These are phyloP conservation scores for Grifola frondosa DNA, from an alignment of 1,284 basidiomycete species.

Conservation along the genomic window DNA sequence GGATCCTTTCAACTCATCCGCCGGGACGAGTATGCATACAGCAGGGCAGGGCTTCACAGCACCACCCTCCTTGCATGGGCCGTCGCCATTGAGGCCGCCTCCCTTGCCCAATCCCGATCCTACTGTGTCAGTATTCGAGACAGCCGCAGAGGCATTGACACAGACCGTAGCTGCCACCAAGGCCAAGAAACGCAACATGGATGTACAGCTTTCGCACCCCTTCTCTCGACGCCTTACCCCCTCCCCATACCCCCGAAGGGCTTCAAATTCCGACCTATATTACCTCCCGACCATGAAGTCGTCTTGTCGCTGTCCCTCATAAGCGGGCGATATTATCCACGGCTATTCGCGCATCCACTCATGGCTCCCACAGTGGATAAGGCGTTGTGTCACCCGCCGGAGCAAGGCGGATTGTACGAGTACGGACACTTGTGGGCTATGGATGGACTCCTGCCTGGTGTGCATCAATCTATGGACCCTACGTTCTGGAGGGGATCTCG, in stretches of 20 bases:
- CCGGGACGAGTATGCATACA: too few relatives aligned
- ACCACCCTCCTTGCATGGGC: slow-evolving; percentile 27
- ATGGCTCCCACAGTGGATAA: slow-evolving; percentile 41
- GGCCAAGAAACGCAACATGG: slow-evolving; percentile 20
- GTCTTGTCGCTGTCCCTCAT: slow-evolving; percentile 65
- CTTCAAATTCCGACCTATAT: slow-evolving; percentile 68
- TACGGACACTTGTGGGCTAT: slow-evolving; percentile 59
- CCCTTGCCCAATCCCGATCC: slow-evolving; percentile 32
- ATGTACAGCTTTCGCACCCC: slow-evolving; percentile 41
- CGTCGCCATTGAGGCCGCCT: slow-evolving; percentile 33
- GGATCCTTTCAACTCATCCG: not conserved
- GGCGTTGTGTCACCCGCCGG: slow-evolving; percentile 32
- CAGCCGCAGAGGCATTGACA: slow-evolving; percentile 12
- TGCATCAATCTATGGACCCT: slow-evolving; percentile 65
- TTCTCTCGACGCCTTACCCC: slow-evolving; percentile 38
- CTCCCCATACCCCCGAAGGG: slow-evolving; percentile 63
- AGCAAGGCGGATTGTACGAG: slow-evolving; percentile 38
- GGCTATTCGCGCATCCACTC: slow-evolving; percentile 60
- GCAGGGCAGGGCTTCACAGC: slow-evolving; percentile 1
- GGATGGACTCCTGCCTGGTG: slow-evolving; percentile 64
- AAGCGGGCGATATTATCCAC: slow-evolving; percentile 74
- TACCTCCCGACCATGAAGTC: slow-evolving; percentile 60
- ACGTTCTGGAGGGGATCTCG: slow-evolving; percentile 49
- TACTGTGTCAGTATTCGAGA: slow-evolving; percentile 19
- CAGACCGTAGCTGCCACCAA: slow-evolving; percentile 14